Conservation (phyloP, 2,329 filamentous ascomycete genomes). For the Monilinia laxa region DNA sequence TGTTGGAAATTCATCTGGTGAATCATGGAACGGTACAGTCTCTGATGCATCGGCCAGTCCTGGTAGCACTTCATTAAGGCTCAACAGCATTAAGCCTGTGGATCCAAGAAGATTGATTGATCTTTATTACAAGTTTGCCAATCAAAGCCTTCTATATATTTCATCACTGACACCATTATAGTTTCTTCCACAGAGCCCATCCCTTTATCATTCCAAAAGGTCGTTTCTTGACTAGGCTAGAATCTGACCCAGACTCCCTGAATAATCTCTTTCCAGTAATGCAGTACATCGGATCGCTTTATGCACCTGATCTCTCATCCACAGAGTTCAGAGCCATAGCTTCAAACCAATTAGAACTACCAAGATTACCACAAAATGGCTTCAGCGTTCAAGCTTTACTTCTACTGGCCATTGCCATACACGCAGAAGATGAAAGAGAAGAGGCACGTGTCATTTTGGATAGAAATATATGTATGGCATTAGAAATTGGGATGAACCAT, state of each 20-base stretch:
- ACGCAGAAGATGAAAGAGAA: slow-evolving; percentile 39
- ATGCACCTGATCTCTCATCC: slow-evolving; percentile 38
- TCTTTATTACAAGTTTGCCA: slow-evolving; percentile 34
- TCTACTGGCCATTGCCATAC: slow-evolving; percentile 43
- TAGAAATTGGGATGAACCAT: slow-evolving; percentile 60
- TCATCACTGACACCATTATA: slow-evolving; percentile 34
- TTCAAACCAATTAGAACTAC: slow-evolving; percentile 32
- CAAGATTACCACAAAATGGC: slow-evolving; percentile 36
- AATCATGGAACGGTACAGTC: slow-evolving; percentile 26
- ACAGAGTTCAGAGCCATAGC: slow-evolving; percentile 40
- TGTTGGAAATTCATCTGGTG: slow-evolving; percentile 19
- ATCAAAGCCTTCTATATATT: slow-evolving; percentile 1
- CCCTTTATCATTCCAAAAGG: slow-evolving; percentile 42
- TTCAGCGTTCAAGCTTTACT: slow-evolving; percentile 43
- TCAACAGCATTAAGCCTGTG: slow-evolving; percentile 23
- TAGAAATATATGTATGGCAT: slow-evolving; percentile 56
- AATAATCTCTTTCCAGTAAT: slow-evolving; percentile 39
- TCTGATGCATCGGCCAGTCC: slow-evolving; percentile 30
- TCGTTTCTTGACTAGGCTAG: slow-evolving; percentile 39
- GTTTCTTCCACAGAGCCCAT: slow-evolving; percentile 42
- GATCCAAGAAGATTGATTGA: slow-evolving; percentile 33
- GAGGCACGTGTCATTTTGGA: slow-evolving; percentile 41
- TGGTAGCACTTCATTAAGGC: slow-evolving; percentile 26
- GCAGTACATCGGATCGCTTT: slow-evolving; percentile 45
- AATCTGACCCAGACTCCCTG: slow-evolving; percentile 41